A percentile compares a stretch with the other conserved stretches of the same genome.
Conservation (phyloP, 306 rosid genomes). For the Albizia julibrissin region DNA sequence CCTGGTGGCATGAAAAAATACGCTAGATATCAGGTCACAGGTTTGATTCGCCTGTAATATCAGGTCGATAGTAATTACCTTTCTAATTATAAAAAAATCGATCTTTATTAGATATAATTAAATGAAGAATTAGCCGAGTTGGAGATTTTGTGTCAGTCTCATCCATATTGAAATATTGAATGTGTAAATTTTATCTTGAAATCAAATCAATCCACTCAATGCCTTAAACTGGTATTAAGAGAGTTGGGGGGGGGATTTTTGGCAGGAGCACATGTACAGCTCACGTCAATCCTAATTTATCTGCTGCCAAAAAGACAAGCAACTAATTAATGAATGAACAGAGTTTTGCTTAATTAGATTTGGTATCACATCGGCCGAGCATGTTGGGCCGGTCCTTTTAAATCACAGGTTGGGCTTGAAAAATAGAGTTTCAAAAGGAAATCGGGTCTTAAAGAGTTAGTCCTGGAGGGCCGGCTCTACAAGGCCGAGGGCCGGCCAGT, state of each 20-base stretch:
- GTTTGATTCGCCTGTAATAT: no score
- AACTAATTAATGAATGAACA: conserved; percentile 1
- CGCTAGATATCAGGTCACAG: no score
- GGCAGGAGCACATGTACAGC: background rate
- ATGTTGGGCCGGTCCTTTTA: no score
- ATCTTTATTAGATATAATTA: background rate
- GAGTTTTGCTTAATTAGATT: background rate
- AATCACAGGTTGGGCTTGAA: no score
- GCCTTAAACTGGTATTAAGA: conserved; percentile 26
- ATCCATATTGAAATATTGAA: conserved; percentile 13
- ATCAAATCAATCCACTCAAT: conserved; percentile 7
- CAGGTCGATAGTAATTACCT: background rate
- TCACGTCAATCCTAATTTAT: background rate
- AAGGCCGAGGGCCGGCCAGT: no score
- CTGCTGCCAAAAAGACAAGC: conserved; percentile 31
- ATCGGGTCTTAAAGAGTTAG: no score
- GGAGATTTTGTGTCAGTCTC: conserved; percentile 11
- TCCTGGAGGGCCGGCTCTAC: no score
- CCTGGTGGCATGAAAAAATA: no score
- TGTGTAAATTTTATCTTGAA: conserved; percentile 35
- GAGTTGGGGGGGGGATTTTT: no score
- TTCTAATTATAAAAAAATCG: no score
- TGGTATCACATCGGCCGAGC: no score
- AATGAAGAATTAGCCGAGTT: conserved; percentile 28
- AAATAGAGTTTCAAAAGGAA: no score